phyloP scores from a whole-genome alignment of 495 filamentous ascomycete genomes.

The Aspergillus incahuasiensis region DNA sequence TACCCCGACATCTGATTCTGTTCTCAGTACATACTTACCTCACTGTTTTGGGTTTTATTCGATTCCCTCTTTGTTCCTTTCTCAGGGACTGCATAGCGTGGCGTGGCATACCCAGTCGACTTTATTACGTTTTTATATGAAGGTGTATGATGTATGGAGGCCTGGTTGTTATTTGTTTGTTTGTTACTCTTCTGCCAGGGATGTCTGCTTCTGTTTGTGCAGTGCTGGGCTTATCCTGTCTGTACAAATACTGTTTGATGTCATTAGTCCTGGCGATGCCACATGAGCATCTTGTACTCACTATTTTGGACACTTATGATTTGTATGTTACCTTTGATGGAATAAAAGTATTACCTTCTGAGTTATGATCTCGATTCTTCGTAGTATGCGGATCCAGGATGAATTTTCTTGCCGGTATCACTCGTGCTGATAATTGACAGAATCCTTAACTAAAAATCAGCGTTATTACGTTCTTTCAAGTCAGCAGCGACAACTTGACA shows the following conservation, averaged over 20 bases:
- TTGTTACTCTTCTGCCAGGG: slow-evolving; percentile 6
- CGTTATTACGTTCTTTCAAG: too few relatives aligned
- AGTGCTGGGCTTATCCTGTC: background rate
- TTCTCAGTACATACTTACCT: slow-evolving; percentile 44
- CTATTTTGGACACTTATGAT: slow-evolving; percentile 13
- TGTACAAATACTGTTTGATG: background rate
- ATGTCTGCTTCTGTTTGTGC: slow-evolving; percentile 7
- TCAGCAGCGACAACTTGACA: too few relatives aligned
- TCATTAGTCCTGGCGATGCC: background rate
- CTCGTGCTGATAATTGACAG: too few relatives aligned
- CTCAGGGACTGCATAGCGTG: slow-evolving; percentile 45
- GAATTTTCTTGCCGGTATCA: too few relatives aligned
- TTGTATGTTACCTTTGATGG: slow-evolving; percentile 14
- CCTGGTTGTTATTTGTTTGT: background rate
- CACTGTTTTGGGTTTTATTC: slow-evolving; percentile 20
- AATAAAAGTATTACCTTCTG: slow-evolving; percentile 9
- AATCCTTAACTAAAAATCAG: too few relatives aligned
- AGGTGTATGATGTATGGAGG: slow-evolving; percentile 33
- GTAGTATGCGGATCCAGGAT: too few relatives aligned
- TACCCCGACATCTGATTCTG: slow-evolving; percentile 14
- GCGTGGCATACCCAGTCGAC: slow-evolving; percentile 47
- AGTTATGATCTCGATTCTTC: background rate
- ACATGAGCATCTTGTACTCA: slow-evolving; percentile 6
- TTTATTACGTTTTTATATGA: slow-evolving; percentile 28
- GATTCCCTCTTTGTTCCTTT: slow-evolving; percentile 21